Percentiles rank a stretch among this genome's conserved stretches.
Evolutionary conservation across 345 rosid species (phyloP).

Genomic region (Balakata baccata): DNA sequence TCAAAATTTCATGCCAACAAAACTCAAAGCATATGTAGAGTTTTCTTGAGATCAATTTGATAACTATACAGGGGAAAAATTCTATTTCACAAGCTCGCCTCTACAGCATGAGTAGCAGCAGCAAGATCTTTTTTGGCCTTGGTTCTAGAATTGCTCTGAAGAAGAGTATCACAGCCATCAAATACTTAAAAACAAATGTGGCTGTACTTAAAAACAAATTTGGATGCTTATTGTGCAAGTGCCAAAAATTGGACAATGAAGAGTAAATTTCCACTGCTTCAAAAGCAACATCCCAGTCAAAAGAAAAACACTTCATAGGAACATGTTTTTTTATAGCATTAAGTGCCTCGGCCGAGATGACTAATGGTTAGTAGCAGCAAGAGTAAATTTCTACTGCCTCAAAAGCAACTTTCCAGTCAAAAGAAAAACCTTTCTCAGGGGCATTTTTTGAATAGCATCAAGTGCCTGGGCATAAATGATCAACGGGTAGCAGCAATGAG

Average conservation of each 20-base stretch:
- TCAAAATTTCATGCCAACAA: background rate
- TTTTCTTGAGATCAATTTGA: background rate
- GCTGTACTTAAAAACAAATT: background rate
- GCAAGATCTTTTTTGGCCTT: constrained; percentile 99
- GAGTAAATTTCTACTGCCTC: background rate
- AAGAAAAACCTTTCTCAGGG: background rate
- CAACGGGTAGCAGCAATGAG: background rate
- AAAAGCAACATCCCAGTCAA: background rate
- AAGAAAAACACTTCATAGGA: background rate
- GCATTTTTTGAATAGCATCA: background rate
- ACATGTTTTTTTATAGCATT: background rate
- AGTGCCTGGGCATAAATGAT: background rate
- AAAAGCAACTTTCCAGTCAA: background rate
- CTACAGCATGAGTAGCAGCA: constrained; percentile 94
- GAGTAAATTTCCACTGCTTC: background rate
- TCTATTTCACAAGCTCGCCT: constrained; percentile 50
- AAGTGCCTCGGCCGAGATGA: background rate
- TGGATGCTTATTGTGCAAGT: background rate
- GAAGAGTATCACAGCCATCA: constrained; percentile 20
- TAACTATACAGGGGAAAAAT: background rate
- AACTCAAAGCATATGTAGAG: background rate
- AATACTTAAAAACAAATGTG: background rate
- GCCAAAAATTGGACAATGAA: background rate
- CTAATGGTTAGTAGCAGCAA: background rate
- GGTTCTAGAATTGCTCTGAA: constrained; percentile 93